Base-by-base conservation (phyloP, 2,329 filamentous ascomycete species). In the Colletotrichum lupini region DNA sequence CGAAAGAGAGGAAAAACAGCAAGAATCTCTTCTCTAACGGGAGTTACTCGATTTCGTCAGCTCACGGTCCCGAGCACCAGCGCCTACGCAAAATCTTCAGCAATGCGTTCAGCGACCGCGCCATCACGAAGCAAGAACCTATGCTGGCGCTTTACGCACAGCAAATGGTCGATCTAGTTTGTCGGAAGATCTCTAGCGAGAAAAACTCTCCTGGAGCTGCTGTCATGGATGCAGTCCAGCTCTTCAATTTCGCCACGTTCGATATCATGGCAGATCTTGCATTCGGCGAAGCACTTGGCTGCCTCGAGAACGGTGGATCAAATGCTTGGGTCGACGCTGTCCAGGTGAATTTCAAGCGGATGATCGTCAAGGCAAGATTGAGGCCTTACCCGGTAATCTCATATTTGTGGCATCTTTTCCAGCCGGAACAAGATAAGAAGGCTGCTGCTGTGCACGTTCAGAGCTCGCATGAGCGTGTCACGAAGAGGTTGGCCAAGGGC, bases 221-320 rank as follows among this genome's bases (percentile, higher is more conserved):
- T 37, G 37, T 52, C 24, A 30, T 78, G 57, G 75, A 81, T 58
- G 73, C 80, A 11, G 74, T 72, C 0, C 53, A 66, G 37, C 80
- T 76, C 77, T 79, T 76, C 75, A 78, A 76, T 56, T 78, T 59
- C 35, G 71, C 74, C 11, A 79, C 79, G 0, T 81, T 81, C 56
- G 79, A 81, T 55, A 72, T 81, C 14, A 78, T 81, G 42, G 79
- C 77, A 16, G 76, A 79, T 49, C 74, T 80, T 5, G 68, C 75
- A 5, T 79, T 80, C 65, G 80, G 79, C 24, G 77, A 78, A 46
- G 67, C 76, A 9, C 80, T 80, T 58, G 74, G 74, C 11, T 77
- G 78, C 28, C 75, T 81, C 9, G 57, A 77, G 9, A 67, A 74
- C 19, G 59, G 37, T 5, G 59, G 37, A 8, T 62, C 59, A 12